Percentiles rank a stretch among this genome's conserved stretches.
Conservation (phyloP, 2,329 filamentous ascomycete genomes). For the Stachybotrys echinatus region DNA sequence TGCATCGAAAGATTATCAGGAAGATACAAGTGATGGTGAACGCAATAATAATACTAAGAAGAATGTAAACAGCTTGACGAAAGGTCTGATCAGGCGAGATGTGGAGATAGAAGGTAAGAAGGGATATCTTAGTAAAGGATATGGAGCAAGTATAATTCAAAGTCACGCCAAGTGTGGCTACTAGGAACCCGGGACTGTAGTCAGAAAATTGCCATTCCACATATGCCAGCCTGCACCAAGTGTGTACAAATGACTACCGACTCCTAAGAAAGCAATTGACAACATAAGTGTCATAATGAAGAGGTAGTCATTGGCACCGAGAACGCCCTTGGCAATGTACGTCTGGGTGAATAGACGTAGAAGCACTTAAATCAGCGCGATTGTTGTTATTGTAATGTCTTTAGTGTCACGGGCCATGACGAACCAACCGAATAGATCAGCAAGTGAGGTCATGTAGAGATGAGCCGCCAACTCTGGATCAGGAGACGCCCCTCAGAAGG, state of each 20-base stretch:
- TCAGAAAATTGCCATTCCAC: slow-evolving; percentile 14
- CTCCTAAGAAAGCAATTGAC: slow-evolving; percentile 15
- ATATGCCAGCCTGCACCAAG: slow-evolving; percentile 22
- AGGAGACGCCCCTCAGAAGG: too few species aligned
- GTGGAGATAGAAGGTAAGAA: slow-evolving; percentile 39
- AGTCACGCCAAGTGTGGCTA: slow-evolving; percentile 29
- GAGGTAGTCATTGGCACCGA: slow-evolving; percentile 22
- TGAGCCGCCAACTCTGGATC: too few species aligned
- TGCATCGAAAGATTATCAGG: slow-evolving; percentile 34
- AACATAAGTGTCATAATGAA: slow-evolving; percentile 16
- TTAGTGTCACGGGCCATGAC: too few species aligned
- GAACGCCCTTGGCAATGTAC: slow-evolving; percentile 16
- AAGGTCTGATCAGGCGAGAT: slow-evolving; percentile 23
- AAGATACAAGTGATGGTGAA: slow-evolving; percentile 35
- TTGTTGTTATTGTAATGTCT: slow-evolving; percentile 14
- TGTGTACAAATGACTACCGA: slow-evolving; percentile 12
- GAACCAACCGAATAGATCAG: too few species aligned
- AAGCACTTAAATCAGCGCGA: slow-evolving; percentile 14
- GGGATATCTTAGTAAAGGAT: slow-evolving; percentile 35
- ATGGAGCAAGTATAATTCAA: slow-evolving; percentile 35
- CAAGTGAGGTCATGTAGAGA: too few species aligned
- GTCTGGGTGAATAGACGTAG: slow-evolving; percentile 20
- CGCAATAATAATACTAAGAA: slow-evolving; percentile 27
- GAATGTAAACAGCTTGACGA: slow-evolving; percentile 12
- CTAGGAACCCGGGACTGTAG: background rate